Base-by-base conservation (phyloP, 805 yeast species). In the Priceomyces haplophilus region DNA sequence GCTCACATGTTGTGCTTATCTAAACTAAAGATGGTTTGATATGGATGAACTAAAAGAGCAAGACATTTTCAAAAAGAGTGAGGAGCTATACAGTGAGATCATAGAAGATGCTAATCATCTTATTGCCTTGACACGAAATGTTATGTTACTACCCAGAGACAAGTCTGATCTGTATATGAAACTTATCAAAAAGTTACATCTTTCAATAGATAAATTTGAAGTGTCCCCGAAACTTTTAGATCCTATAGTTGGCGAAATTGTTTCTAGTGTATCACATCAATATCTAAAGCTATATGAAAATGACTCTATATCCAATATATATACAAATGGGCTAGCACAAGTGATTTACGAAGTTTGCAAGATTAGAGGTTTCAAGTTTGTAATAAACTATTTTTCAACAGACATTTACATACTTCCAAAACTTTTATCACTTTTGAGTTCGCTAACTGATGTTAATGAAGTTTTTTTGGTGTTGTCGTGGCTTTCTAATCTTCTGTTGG, bases 401-500 rank as follows among this genome's bases (percentile, higher is more conserved):
- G 82, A 85, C 41, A 76, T 85, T 1, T 63, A 69, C 42, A 52
- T 76, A 12, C 57, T 87, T 5, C 67, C 72, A 0, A 44, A 49
- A 2, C 77, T n/a, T 15, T 33, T 61, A 18, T 42, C 21, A 1
- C 36, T 44, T 7, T 38, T 13, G 2, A 19, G 40, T 1, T 17
- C 30, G 3, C 33, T 45, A 10, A 40, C 37, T 6, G 44, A 47
- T 27, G 65, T 57, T 21, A 51, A 50, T 42, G 68, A 65, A 40
- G 41, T 46, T 1, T 67, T 64, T 44, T 37, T 82, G 8, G 55
- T 80, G 33, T 60, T 88, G 7, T 65, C 85, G 3, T 90, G 96
- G 96, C 69, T 88, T 7, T 74, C 83, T 0, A 78, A 83, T 7
- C 63, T 89, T 17, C 74, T 81, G 0, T 64, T 85, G n/a, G 78